Evolutionary conservation across 768 basidiomycete genomes (phyloP).

Genomic region (Leccinellum luteum): DNA sequence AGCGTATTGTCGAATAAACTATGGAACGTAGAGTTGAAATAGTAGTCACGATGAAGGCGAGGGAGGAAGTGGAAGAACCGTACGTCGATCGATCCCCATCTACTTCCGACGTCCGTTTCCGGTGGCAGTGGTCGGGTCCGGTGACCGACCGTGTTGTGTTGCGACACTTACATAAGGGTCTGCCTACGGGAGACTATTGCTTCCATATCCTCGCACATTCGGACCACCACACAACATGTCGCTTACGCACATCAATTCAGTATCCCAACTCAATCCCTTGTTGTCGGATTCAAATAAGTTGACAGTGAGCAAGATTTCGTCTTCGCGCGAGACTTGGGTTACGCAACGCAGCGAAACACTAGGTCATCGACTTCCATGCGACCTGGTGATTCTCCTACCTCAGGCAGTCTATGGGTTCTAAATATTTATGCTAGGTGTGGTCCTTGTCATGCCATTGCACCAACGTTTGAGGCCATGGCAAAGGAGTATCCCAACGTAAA

Average conservation of each 20-base stretch:
- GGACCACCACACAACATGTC: conserved; percentile 39
- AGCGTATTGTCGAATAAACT: no score
- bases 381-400: conserved; percentile 52
- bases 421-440: conserved; percentile 59
- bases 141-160: no score
- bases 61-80: no score
- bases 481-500: conserved; percentile 68
- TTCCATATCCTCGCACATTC: neutral
- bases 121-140: no score
- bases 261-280: conserved; percentile 60
- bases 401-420: conserved; percentile 7
- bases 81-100: no score
- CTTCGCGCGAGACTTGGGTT: neutral
- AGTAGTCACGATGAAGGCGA: no score
- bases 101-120: no score
- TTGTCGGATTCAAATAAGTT: conserved; percentile 62
- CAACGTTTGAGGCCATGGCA: conserved; percentile 65
- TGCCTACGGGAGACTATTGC: no score
- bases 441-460: conserved; percentile 82
- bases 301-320: conserved; percentile 42
- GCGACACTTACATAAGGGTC: no score
- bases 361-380: conserved; percentile 89
- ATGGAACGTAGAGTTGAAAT: no score
- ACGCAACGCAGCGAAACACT: conserved; percentile 33
- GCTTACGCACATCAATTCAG: conserved; percentile 59